Percentiles rank a stretch among this genome's conserved stretches.
Conservation (phyloP, 164 flowering plant genomes). For the Buxus sempervirens region DNA sequence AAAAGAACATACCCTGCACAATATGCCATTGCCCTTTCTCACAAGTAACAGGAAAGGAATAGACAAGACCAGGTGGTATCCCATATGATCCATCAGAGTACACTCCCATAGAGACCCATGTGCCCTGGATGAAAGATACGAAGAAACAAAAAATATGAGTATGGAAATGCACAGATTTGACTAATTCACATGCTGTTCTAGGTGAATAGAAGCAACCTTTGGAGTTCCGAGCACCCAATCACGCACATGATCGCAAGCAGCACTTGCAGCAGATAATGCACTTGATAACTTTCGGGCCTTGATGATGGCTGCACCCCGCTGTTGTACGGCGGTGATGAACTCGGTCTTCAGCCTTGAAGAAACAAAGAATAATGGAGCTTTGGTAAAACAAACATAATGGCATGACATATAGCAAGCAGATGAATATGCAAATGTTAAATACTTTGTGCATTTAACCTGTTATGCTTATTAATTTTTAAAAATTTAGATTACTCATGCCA, state of each 20-base stretch:
- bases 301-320: conserved; percentile 81
- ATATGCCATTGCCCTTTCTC: conserved; percentile 84
- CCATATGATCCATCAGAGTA: conserved; percentile 90
- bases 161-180: not conserved
- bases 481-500: not conserved
- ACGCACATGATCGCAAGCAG: conserved; percentile 86
- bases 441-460: not conserved
- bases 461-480: not conserved
- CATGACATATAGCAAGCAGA: not conserved
- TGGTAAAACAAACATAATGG: not conserved
- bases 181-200: not conserved
- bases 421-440: not conserved
- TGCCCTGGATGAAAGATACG: conserved; percentile 45
- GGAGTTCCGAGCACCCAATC: conserved; percentile 88
- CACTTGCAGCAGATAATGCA: conserved; percentile 92
- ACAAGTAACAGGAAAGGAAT: conserved; percentile 92
- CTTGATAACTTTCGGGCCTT: conserved; percentile 78
- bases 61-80: conserved; percentile 62
- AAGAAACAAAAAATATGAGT: not conserved
- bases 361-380: not conserved
- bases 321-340: conserved; percentile 73
- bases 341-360: conserved; percentile 55
- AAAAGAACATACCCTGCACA: conserved; percentile 55
- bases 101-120: conserved; percentile 95
- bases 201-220: conserved; percentile 36